Base-by-base conservation (phyloP, 139 green algal species). In the Zygnema circumcarinatum region DNA sequence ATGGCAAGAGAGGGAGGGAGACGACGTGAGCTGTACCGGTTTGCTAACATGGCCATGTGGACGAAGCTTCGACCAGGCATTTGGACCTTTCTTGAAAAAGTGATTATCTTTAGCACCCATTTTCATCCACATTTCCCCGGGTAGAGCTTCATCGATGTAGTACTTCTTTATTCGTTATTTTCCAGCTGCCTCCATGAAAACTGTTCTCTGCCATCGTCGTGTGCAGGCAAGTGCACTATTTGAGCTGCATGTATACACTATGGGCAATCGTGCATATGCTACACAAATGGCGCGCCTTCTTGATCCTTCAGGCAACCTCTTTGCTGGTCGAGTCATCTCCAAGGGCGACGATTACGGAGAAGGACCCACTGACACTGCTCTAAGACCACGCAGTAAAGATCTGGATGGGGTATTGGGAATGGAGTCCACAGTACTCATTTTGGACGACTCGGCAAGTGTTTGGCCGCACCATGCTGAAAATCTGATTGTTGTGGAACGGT, bases 221-320 rank as follows among this genome's bases (percentile, higher is more conserved):
- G 7, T 62, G 7, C 47, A 62, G 47, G 47, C 47, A 20, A 53
- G 39, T 25, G 16, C 38, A 1, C 85, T 90, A 52, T 98, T 93
- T 89, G 95, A 98, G 92, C 88, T 99, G 88, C 92, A 96, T 89
- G 95, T 99, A 52, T 99, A 98, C 95, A 99, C 96, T 21, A 98
- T 98, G 94, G 96, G 96, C 1, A 95, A 98, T 88, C 92, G 93
- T 16, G 85, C 87, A 11, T 99, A 99, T 85, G 96, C 96, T 7
- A 74, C 40, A 2, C 94, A 94, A 69, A 97, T 99, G 94, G 94
- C 93, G 1, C 83, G 81, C 35, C 68, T 99, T 74, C 91, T 99
- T 62, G 94, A 96, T 86, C 94, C 94, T 1, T 73, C 74, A 1
- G 88, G 93, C 38, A 69, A 82, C 20, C 79, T 95, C 7, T 96